Percentiles rank a stretch among this genome's conserved stretches.
Conservation (phyloP, 768 basidiomycete genomes). For the Tubosaeta brunneosetosa region DNA sequence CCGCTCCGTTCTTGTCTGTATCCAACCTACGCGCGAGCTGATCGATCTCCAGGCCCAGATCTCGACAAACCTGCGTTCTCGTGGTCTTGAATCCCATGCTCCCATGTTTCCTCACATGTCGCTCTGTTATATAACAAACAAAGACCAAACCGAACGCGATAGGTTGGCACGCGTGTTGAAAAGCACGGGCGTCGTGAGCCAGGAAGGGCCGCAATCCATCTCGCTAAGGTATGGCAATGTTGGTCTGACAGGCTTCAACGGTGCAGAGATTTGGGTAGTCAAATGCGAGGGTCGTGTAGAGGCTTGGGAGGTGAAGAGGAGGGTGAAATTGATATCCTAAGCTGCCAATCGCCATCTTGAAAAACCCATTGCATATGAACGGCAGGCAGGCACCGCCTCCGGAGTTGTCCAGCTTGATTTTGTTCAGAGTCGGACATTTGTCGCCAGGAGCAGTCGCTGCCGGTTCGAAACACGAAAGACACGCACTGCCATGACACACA, state of each 20-base stretch:
- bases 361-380: too few relatives aligned
- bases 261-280: conserved; percentile 55
- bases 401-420: too few relatives aligned
- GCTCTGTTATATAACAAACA: conserved; percentile 65
- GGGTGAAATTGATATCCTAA: conserved; percentile 17
- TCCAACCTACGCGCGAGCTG: conserved; percentile 44
- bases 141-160: conserved; percentile 54
- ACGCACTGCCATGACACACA: too few relatives aligned
- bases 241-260: conserved; percentile 41
- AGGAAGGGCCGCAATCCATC: conserved; percentile 26
- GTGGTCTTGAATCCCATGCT: conserved; percentile 41
- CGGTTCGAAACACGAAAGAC: too few relatives aligned
- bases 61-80: conserved; percentile 30
- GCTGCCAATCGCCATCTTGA: too few relatives aligned
- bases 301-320: conserved; percentile 49
- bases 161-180: conserved; percentile 42
- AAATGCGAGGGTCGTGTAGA: conserved; percentile 57
- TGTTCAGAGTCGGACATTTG: too few relatives aligned
- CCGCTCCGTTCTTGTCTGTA: conserved; percentile 61
- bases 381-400: too few relatives aligned
- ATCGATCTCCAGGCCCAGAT: conserved; percentile 45
- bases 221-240: conserved; percentile 21
- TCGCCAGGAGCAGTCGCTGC: too few relatives aligned
- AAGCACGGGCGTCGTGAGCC: conserved; percentile 31
- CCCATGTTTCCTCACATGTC: conserved; percentile 71